Conservation (phyloP, 2,329 filamentous ascomycete species). For the Trichoderma koningii region DNA sequence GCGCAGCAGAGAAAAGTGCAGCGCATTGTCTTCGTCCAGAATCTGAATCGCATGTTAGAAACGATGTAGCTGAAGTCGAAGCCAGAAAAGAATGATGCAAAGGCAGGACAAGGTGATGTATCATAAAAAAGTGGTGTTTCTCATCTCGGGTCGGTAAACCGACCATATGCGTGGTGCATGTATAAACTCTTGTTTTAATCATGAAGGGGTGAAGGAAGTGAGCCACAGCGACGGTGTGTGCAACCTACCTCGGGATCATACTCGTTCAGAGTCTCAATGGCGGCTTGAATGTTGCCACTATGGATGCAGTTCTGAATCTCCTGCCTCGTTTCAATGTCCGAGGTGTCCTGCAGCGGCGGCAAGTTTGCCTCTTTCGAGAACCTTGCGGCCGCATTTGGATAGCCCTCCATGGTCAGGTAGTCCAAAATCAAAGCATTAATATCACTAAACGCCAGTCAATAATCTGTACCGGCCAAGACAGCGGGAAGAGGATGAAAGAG, state of each 20-base stretch:
- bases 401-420: conserved; percentile 94
- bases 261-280: conserved; percentile 86
- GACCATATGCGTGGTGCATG: conserved; percentile 99
- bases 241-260: conserved; percentile 81
- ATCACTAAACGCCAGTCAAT: conserved; percentile 62
- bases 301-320: conserved; percentile 85
- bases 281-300: conserved; percentile 78
- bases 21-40: conserved; percentile 74
- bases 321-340: conserved; percentile 75
- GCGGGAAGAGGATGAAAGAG: conserved; percentile 7
- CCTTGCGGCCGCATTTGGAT: conserved; percentile 86
- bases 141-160: conserved; percentile 81
- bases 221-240: conserved; percentile 46
- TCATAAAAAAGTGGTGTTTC: conserved; percentile 64
- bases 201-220: conserved; percentile 47
- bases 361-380: conserved; percentile 95
- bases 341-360: conserved; percentile 68
- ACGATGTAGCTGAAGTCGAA: background rate
- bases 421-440: conserved; percentile 96
- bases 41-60: conserved; percentile 60
- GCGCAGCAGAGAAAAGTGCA: conserved; percentile 88
- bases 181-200: conserved; percentile 84
- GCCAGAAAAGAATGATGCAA: background rate
- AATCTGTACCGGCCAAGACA: conserved; percentile 8
- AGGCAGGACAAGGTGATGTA: conserved; percentile 17